These are phyloP conservation scores for Torulaspora indica DNA, from an alignment of 805 yeast species.

Conservation along the genomic window DNA sequence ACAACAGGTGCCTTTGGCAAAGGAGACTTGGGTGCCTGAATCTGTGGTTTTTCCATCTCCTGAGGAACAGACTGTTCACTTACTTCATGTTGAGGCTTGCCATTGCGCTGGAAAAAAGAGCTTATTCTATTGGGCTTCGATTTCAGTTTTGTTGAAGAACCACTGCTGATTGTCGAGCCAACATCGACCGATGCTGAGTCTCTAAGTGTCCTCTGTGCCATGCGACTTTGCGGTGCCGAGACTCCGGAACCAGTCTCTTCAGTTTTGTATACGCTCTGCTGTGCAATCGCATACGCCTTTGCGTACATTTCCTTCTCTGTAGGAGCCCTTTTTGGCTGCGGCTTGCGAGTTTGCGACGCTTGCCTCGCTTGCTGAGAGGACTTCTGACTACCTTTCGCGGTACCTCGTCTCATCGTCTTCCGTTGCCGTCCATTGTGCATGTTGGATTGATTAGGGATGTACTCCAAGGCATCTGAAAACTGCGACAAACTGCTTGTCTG, in stretches of 20 bases:
- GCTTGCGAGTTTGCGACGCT: background rate
- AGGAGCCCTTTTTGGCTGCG: conserved; percentile 11
- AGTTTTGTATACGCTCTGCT: conserved; percentile 51
- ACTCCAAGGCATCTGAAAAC: conserved; percentile 31
- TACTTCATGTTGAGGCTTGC: conserved; percentile 1
- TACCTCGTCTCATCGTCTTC: background rate
- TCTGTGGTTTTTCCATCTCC: background rate
- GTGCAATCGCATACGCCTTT: conserved; percentile 52
- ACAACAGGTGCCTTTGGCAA: background rate
- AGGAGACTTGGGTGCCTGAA: background rate
- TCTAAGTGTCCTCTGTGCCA: conserved; percentile 27
- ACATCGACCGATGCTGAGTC: background rate
- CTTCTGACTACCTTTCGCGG: background rate
- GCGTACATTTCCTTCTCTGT: conserved; percentile 48
- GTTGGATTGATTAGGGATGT: conserved; percentile 11
- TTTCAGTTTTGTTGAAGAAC: conserved; percentile 1
- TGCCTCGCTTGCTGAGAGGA: background rate
- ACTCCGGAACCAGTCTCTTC: conserved; percentile 9
- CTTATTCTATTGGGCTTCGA: conserved; percentile 3
- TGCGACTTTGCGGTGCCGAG: conserved; percentile 10
- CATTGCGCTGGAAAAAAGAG: conserved; percentile 10
- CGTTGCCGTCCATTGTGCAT: background rate
- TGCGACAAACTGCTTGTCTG: conserved; percentile 26
- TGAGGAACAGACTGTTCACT: conserved; percentile 1
- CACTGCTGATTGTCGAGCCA: conserved; percentile 1